Evolutionary conservation across 2,329 filamentous ascomycete species (phyloP), one percentile per base, ranked within the genome.

Genomic region (Scedosporium minutisporum): DNA sequence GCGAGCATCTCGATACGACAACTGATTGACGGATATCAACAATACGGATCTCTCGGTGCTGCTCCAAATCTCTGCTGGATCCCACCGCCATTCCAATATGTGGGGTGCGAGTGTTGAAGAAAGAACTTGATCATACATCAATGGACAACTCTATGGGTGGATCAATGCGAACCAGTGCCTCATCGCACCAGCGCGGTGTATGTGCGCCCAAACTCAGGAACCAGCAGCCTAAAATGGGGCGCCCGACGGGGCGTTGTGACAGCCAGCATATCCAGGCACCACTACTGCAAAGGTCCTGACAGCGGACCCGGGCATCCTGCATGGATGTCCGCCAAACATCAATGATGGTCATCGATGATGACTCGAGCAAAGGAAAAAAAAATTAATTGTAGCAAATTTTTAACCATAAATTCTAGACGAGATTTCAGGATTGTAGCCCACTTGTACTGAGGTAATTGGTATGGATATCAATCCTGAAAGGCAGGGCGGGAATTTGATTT

Each of bases 151-250:
- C n/a, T n/a, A n/a, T 33, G 33, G 10, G 33, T 12, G 33, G 33
- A 38, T 38, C 33, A 12, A 38, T 57, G 53, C 53, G 16, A 60
- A 60, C 58, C 33, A 38, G 33, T 38, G 33, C 33, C 33, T 38
- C 33, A 38, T 38, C 33, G 33, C 9, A 12, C 33, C 33, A 38
- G 33, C 6, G 51, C n/a, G 23, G 18, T 27, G 12, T 16, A 55
- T 62, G 60, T 33, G 60, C 60, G 60, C 60, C 60, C 51, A 58
- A 61, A 53, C 33, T 48, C 21, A 29, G 53, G 53, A 57, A 53
- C 60, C 41, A 21, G 58, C 23, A 18, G 41, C 58, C 58, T 23
- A 38, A 21, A 55, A 27, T 18, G 33, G 57, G 57, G 29, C 57
- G 29, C 57, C 29, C 57, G 38, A 59, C 33, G 29, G 29, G 29